phyloP scores from a whole-genome alignment of 108 stramenopile species.

The Parietichytrium sp. region DNA sequence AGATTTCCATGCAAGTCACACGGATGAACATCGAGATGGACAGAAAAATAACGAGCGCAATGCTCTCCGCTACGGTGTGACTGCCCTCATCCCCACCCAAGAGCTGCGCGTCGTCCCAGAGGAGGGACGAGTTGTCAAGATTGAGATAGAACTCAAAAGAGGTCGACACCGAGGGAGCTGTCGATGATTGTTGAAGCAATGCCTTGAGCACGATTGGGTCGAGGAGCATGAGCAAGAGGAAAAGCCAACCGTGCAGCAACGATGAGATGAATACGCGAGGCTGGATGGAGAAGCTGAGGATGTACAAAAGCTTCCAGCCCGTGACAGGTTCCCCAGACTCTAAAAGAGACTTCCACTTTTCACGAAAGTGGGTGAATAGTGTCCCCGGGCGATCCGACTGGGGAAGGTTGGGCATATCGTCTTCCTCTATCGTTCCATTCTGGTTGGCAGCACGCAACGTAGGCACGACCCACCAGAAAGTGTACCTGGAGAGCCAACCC shows the following conservation, averaged over 20 bases:
- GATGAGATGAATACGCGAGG: neutral
- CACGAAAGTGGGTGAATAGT: neutral
- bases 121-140: neutral
- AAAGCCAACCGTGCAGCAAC: neutral
- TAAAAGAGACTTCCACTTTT: neutral
- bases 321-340: neutral
- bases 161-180: no score
- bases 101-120: no score
- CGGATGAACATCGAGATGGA: constrained; percentile 31
- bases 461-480: constrained; percentile 37
- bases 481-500: neutral
- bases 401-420: neutral
- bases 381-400: neutral
- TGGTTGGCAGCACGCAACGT: constrained; percentile 30
- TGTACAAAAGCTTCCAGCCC: neutral
- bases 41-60: neutral
- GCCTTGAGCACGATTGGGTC: neutral
- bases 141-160: no score
- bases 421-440: neutral
- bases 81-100: no score
- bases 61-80: neutral
- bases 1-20: constrained; percentile 35
- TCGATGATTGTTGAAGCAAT: neutral
- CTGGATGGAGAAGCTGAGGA: neutral
- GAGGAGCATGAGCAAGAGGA: neutral